Base-by-base conservation (phyloP, 305 asterid genomes). In the Nicotiana rustica region DNA sequence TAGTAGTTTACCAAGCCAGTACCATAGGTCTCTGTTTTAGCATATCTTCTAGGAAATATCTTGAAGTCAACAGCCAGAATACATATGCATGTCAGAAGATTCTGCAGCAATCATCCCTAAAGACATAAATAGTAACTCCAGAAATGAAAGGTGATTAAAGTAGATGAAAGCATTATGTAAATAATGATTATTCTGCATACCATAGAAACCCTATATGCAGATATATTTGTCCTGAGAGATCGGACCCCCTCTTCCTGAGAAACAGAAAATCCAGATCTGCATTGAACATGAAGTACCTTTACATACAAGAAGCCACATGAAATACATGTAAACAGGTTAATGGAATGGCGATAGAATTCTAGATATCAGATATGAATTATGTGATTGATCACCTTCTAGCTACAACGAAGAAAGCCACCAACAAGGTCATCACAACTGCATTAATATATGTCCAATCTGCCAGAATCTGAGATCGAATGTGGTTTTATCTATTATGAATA, bases 11-110 rank as follows among this genome's bases (percentile, higher is more conserved):
- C 99, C 99, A 94, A 87, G 88, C 97, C 85, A 83, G 95, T 89
- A 68, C 98, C 99, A 19, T 91, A 94, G 55, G 96, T 93, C 93
- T 96, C 99, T 44, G 97, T 92, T 91, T 96, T 94, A 6, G 98
- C 97, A 78, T 90, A 93, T 94, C 93, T 93, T 85, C 97, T 90
- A 66, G 98, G 99, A 88, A 94, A 96, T 85, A 96, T 92, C 87
- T 90, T 91, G 91, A 94, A 96, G 87, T 94, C 99, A 85, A 96
- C 98, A 82, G 98, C 98, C 91, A 96, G 85, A 85, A 96, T 94
- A 86, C 95, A 90, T 82, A 91, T 6, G 87, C 95, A 93, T 10
- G 98, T 92, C 82, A 57, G 80, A 82, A 96, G 90, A 95, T 94
- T 90, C 98, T 96, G 97, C 95, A 88, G 67, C 80, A 82, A 69